These are phyloP conservation scores for Globisporangium camurandrum DNA, from an alignment of 352 stramenopile species.

Conservation along the genomic window DNA sequence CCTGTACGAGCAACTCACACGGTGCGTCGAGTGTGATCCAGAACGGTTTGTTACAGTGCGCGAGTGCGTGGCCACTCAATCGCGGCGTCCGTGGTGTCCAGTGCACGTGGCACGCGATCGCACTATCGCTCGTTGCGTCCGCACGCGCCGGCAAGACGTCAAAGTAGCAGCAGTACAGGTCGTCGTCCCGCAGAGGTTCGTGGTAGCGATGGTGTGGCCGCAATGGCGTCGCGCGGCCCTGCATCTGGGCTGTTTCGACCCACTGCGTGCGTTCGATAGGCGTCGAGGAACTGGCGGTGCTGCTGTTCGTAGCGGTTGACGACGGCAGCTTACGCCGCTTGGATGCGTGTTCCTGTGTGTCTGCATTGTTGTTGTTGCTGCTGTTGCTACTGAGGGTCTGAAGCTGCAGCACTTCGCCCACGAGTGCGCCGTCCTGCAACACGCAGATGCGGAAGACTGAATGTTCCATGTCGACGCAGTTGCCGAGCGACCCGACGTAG, in stretches of 20 bases:
- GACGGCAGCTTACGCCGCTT: slow-evolving; percentile 20
- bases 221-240: slow-evolving; percentile 14
- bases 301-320: neutral
- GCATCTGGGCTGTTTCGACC: slow-evolving; percentile 3
- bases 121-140: slow-evolving; percentile 15
- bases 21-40: slow-evolving; percentile 11
- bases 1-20: slow-evolving; percentile 11
- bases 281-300: neutral
- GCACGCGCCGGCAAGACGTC: slow-evolving; percentile 15
- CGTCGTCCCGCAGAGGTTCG: slow-evolving; percentile 1
- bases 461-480: slow-evolving; percentile 29
- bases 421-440: slow-evolving; percentile 22
- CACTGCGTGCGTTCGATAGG: neutral
- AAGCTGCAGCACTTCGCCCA: slow-evolving; percentile 24
- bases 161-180: slow-evolving; percentile 43
- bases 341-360: no score
- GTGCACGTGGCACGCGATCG: slow-evolving; percentile 35
- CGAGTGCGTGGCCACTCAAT: slow-evolving; percentile 2
- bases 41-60: slow-evolving; percentile 10
- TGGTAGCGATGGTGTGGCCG: slow-evolving; percentile 11
- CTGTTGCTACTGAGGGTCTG: neutral
- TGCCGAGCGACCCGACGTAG: slow-evolving; percentile 42
- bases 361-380: neutral
- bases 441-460: slow-evolving; percentile 37
- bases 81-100: slow-evolving; percentile 5